phyloP scores from a whole-genome alignment of 495 filamentous ascomycete genomes.

The Tuber microsphaerosporum region DNA sequence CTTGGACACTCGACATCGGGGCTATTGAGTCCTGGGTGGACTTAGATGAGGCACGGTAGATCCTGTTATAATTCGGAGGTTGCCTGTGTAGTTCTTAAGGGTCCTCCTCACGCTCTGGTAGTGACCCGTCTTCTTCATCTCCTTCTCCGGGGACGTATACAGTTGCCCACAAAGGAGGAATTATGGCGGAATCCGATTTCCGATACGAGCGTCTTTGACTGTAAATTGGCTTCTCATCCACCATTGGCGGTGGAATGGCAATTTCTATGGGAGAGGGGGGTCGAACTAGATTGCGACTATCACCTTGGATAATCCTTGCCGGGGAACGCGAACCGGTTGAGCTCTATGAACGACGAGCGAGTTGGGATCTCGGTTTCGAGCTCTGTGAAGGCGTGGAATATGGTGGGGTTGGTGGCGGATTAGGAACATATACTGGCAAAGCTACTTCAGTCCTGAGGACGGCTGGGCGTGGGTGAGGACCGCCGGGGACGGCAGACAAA shows the following conservation, averaged over 20 bases:
- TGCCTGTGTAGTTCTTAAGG: background rate
- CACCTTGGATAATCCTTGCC: background rate
- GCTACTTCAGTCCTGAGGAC: background rate
- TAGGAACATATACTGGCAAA: background rate
- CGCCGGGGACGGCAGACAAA: no score
- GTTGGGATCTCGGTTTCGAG: background rate
- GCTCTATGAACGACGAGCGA: background rate
- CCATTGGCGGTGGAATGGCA: constrained; percentile 2
- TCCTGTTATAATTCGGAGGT: background rate
- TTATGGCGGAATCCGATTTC: constrained; percentile 15
- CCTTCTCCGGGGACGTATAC: constrained; percentile 25
- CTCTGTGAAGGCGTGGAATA: background rate
- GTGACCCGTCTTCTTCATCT: constrained; percentile 4
- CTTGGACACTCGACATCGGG: background rate
- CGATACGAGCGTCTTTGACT: background rate
- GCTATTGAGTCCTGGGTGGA: background rate
- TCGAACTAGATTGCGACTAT: background rate
- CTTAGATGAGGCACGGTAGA: background rate
- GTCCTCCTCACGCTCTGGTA: background rate
- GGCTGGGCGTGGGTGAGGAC: no score
- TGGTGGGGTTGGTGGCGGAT: background rate
- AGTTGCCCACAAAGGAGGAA: constrained; percentile 17
- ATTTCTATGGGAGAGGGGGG: constrained; percentile 2
- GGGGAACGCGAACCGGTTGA: background rate
- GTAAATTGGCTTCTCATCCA: background rate